Percentiles rank a stretch among this genome's conserved stretches.
phyloP scores from a whole-genome alignment of 345 rosid genomes.

The Zanthoxylum bungeanum region DNA sequence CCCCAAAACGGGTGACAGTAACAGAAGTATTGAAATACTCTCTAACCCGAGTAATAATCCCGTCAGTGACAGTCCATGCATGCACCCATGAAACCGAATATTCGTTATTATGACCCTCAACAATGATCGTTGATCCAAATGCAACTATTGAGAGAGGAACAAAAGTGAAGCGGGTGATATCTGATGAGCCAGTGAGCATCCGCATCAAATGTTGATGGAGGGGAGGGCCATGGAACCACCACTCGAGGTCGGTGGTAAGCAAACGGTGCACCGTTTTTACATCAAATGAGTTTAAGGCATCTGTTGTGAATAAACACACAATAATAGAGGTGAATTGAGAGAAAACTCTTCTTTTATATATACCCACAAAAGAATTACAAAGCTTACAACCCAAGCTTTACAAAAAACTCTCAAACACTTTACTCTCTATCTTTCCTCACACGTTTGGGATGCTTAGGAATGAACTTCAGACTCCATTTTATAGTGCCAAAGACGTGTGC shows the following conservation, averaged over 20 bases:
- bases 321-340: too few relatives aligned
- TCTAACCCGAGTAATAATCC: slow-evolving; percentile 28
- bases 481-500: too few relatives aligned
- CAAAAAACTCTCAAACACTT: too few relatives aligned
- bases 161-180: slow-evolving; percentile 8
- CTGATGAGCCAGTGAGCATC: slow-evolving; percentile 21
- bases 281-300: slow-evolving; percentile 21
- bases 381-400: too few relatives aligned
- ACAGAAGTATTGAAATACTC: slow-evolving; percentile 29
- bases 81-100: slow-evolving; percentile 29
- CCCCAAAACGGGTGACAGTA: slow-evolving; percentile 22
- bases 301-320: too few relatives aligned
- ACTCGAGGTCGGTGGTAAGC: slow-evolving; percentile 29
- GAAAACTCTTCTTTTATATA: too few relatives aligned
- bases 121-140: slow-evolving; percentile 27
- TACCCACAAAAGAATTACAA: too few relatives aligned
- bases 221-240: slow-evolving; percentile 44
- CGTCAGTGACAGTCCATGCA: slow-evolving; percentile 28
- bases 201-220: slow-evolving; percentile 27
- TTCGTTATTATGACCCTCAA: slow-evolving; percentile 21
- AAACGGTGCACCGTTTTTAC: slow-evolving; percentile 21
- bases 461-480: too few relatives aligned
- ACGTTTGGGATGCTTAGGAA: too few relatives aligned
- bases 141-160: slow-evolving; percentile 14
- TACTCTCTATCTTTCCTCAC: too few relatives aligned